A percentile compares a stretch with the other conserved stretches of the same genome.
These are phyloP conservation scores for Rhodotorula mucilaginosa DNA, from an alignment of 1,284 basidiomycete species.

Conservation along the genomic window DNA sequence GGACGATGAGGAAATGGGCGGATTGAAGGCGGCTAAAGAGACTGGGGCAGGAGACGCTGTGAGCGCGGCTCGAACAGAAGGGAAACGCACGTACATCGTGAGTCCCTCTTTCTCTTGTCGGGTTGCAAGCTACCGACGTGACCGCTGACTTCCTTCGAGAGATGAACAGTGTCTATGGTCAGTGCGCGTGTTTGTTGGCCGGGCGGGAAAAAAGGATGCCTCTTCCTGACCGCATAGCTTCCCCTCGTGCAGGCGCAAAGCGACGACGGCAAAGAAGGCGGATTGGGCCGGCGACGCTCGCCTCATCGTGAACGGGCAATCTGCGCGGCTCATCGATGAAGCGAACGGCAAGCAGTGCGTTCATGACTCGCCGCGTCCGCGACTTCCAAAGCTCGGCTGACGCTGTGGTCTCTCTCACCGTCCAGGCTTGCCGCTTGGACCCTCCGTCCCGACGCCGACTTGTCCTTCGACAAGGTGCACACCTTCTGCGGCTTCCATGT, in stretches of 20 bases:
- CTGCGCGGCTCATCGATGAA: neutral
- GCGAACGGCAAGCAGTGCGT: neutral
- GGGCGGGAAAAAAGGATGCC: no score
- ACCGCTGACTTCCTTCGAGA: neutral
- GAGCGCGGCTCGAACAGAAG: no score
- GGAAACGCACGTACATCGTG: neutral
- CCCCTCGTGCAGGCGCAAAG: neutral
- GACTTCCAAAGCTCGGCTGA: neutral
- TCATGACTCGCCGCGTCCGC: neutral
- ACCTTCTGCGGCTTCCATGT: no score
- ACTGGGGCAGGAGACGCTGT: no score
- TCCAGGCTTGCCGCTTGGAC: no score
- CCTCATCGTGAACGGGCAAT: neutral
- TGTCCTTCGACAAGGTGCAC: no score
- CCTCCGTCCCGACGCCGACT: no score
- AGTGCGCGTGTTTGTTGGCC: no score
- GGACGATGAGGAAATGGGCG: no score
- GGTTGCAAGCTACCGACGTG: neutral
- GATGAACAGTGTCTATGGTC: neutral
- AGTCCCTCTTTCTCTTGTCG: neutral
- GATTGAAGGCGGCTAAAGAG: no score
- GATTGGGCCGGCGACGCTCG: neutral
- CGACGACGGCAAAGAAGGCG: neutral
- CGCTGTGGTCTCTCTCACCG: slow-evolving; percentile 52
- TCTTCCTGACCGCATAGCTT: neutral